Conservation (phyloP, 768 basidiomycete genomes). For the Macrolepiota fuliginosa region DNA sequence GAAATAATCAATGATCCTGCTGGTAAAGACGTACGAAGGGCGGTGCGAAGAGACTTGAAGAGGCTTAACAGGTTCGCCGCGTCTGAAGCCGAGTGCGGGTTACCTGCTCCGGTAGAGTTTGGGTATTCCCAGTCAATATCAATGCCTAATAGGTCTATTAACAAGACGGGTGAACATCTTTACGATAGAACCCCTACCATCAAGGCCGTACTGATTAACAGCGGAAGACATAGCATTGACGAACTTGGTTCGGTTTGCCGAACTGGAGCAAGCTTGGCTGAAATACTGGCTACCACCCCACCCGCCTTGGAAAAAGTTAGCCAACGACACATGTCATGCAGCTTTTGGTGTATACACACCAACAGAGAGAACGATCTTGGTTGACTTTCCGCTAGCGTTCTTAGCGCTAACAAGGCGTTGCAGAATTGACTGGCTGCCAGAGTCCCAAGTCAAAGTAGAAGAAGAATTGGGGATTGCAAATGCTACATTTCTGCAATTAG, state of each 20-base stretch:
- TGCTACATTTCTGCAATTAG: slow-evolving; percentile 33
- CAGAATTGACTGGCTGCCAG: slow-evolving; percentile 49
- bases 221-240: slow-evolving; percentile 51
- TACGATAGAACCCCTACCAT: slow-evolving; percentile 45
- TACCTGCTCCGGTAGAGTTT: slow-evolving; percentile 58
- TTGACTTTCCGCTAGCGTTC: slow-evolving; percentile 53
- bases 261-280: slow-evolving; percentile 53
- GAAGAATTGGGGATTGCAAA: slow-evolving; percentile 69
- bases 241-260: slow-evolving; percentile 52
- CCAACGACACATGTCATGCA: neutral
- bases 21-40: slow-evolving; percentile 38
- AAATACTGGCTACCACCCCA: slow-evolving; percentile 73
- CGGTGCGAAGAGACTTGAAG: slow-evolving; percentile 52
- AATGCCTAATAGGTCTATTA: neutral
- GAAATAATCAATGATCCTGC: neutral
- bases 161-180: neutral
- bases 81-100: slow-evolving; percentile 57
- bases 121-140: slow-evolving; percentile 61
- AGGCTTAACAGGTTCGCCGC: slow-evolving; percentile 62
- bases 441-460: slow-evolving; percentile 47
- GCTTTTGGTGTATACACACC: slow-evolving; percentile 39
- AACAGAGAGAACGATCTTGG: slow-evolving; percentile 65
- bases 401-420: slow-evolving; percentile 55
- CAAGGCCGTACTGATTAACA: slow-evolving; percentile 58
- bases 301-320: slow-evolving; percentile 41